These are phyloP conservation scores for Vitis rupestris DNA, from an alignment of 164 flowering plant species.

Conservation along the genomic window DNA sequence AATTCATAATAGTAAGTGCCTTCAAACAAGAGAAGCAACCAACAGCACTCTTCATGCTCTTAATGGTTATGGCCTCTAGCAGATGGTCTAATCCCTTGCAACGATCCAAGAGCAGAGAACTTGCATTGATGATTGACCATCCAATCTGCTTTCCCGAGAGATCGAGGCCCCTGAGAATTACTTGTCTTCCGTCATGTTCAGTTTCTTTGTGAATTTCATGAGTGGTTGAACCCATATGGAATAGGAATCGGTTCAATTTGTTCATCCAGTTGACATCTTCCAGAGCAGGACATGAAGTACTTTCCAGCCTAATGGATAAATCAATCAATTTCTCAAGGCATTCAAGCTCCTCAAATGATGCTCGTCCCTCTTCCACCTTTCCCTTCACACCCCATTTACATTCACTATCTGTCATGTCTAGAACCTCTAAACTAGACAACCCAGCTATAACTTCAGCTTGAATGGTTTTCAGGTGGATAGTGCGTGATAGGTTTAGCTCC, in stretches of 20 bases:
- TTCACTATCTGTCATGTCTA: constrained; percentile 23
- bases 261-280: constrained; percentile 4
- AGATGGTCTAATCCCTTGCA: constrained; percentile 1
- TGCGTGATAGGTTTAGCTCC: constrained; percentile 17
- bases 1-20: constrained; percentile 5
- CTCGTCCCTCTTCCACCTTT: background rate
- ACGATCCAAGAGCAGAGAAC: background rate
- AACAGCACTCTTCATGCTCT: background rate
- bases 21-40: background rate
- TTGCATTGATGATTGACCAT: constrained; percentile 7
- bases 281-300: background rate
- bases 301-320: constrained; percentile 3
- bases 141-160: constrained; percentile 9
- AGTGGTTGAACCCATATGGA: background rate
- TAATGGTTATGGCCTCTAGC: background rate
- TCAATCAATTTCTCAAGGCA: background rate
- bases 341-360: constrained; percentile 13
- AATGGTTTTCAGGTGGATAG: constrained; percentile 12
- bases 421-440: constrained; percentile 9
- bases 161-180: constrained; percentile 2
- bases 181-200: background rate
- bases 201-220: too few species aligned
- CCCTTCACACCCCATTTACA: constrained; percentile 5
- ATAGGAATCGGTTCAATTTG: constrained; percentile 4
- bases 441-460: constrained; percentile 6